Evolutionary conservation across 2,329 filamentous ascomycete species (phyloP).

Genomic region (Xylaria sp.): DNA sequence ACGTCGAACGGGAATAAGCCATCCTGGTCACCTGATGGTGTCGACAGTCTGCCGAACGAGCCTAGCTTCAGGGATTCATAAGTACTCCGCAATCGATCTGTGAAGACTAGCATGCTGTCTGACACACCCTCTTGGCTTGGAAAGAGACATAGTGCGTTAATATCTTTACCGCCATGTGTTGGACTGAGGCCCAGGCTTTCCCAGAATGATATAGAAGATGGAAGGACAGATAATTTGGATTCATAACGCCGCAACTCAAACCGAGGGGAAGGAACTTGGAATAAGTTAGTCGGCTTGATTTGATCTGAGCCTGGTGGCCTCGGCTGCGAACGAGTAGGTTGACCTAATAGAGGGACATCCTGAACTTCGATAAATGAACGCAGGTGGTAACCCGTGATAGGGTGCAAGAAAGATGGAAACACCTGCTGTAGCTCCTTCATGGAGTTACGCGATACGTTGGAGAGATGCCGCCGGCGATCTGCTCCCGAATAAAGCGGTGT

Average conservation of each 20-base stretch:
- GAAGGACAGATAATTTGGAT: slow-evolving; percentile 75
- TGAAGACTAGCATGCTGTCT: slow-evolving; percentile 69
- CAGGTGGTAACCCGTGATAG: slow-evolving; percentile 54
- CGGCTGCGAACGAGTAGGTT: slow-evolving; percentile 62
- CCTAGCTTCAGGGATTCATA: slow-evolving; percentile 82
- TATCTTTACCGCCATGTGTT: slow-evolving; percentile 74
- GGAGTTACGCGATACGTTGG: slow-evolving; percentile 57
- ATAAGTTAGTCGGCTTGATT: slow-evolving; percentile 63
- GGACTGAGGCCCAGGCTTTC: slow-evolving; percentile 81
- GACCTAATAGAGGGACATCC: slow-evolving; percentile 64
- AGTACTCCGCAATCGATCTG: slow-evolving; percentile 72
- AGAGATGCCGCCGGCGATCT: slow-evolving; percentile 54
- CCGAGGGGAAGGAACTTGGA: slow-evolving; percentile 73
- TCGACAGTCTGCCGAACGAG: slow-evolving; percentile 63
- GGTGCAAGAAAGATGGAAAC: slow-evolving; percentile 58
- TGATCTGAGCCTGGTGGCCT: slow-evolving; percentile 60
- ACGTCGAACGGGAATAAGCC: slow-evolving; percentile 62
- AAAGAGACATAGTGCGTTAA: slow-evolving; percentile 76
- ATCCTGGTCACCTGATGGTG: slow-evolving; percentile 56
- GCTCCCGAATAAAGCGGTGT: slow-evolving; percentile 46
- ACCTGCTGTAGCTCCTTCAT: slow-evolving; percentile 59
- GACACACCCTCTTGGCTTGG: slow-evolving; percentile 71
- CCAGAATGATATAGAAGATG: slow-evolving; percentile 82
- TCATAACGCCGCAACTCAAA: slow-evolving; percentile 78
- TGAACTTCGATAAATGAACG: slow-evolving; percentile 66